Evolutionary conservation across 805 yeast species (phyloP), one percentile per base, ranked within the genome.

Genomic region (Metschnikowia lunata): DNA sequence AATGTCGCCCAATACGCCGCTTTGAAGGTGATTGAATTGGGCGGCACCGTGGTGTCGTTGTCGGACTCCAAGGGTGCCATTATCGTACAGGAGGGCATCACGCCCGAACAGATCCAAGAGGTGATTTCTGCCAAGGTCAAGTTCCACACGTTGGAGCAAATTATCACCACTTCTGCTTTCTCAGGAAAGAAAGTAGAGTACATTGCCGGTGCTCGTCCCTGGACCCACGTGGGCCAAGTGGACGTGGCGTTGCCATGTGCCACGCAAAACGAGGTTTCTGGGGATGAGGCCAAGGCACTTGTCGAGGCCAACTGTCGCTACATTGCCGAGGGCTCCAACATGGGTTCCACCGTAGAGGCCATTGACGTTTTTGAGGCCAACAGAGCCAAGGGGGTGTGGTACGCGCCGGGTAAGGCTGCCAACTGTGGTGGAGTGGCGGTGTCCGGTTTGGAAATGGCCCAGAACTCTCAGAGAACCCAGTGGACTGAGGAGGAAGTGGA

Each of bases 391-490:
- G 63, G 72, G 40, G 87, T 89, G 72, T 91, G 99, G 99, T 91
- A 90, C 75, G 98, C 96, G 62, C 97, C 97, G 67, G 98, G 97
- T 74, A 91, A 91, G 82, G 97, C 97, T 59, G 91, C 97, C 63
- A 91, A 91, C 83, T 85, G 95, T 76, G 99, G 98, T 76, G 99
- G 99, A 83, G 99, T 91, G 60, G 96, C 97, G 47, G 97, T 90
- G 47, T 88, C 97, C 48, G 98, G 97, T 65, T 80, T 91, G 57
- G 99, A 91, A 79, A 93, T 91, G 99, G 97, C 98, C 55, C 99
- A 91, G 78, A 93, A 91, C 87, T 88, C 97, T 47, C 95, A 85
- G 68, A 86, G 97, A 78, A 80, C 82, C 56, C 71, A 74, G 56
- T 93, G 98, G 97, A 79, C 96, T 52, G 60, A 82, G 48, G 97